phyloP scores from a whole-genome alignment of 495 filamentous ascomycete species.

The Xeromyces bisporus region DNA sequence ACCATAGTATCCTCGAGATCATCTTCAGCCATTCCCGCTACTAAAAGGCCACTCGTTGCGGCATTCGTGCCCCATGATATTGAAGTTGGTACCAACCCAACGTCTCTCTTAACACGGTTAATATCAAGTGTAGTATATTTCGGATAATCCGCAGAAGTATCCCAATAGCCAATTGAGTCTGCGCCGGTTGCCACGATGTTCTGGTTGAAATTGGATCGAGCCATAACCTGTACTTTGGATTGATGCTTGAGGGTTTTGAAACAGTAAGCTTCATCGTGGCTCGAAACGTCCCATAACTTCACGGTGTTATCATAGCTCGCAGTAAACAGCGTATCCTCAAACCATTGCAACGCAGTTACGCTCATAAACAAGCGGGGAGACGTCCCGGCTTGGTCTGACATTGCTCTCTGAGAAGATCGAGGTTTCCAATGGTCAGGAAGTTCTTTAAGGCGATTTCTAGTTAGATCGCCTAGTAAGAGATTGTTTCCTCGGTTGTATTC shows the following conservation, averaged over 20 bases:
- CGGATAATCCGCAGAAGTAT: constrained; percentile 4
- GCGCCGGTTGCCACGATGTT: constrained; percentile 36
- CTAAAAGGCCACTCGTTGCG: constrained; percentile 37
- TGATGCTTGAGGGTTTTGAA: constrained; percentile 42
- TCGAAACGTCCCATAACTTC: constrained; percentile 49
- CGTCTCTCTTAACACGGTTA: constrained; percentile 24
- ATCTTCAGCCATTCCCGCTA: constrained; percentile 61
- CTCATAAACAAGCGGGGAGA: constrained; percentile 60
- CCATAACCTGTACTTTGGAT: constrained; percentile 55
- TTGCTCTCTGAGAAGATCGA: constrained; percentile 32
- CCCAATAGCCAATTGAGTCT: constrained; percentile 17
- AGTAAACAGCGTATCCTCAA: constrained; percentile 48
- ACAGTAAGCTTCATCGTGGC: constrained; percentile 16
- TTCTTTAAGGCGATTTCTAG: constrained; percentile 36
- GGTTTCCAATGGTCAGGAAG: constrained; percentile 52
- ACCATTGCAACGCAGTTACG: constrained; percentile 60
- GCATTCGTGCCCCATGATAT: constrained; percentile 50
- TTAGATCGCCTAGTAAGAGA: constrained; percentile 51
- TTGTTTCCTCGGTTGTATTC: constrained; percentile 75
- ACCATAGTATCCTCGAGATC: constrained; percentile 37
- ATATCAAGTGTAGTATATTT: constrained; percentile 6
- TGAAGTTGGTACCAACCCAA: constrained; percentile 44
- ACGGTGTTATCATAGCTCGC: constrained; percentile 68
- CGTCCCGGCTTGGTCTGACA: constrained; percentile 38
- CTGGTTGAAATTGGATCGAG: constrained; percentile 28